phyloP scores from a whole-genome alignment of 169 alveolate species.

The Cryptosporidium felis region DNA sequence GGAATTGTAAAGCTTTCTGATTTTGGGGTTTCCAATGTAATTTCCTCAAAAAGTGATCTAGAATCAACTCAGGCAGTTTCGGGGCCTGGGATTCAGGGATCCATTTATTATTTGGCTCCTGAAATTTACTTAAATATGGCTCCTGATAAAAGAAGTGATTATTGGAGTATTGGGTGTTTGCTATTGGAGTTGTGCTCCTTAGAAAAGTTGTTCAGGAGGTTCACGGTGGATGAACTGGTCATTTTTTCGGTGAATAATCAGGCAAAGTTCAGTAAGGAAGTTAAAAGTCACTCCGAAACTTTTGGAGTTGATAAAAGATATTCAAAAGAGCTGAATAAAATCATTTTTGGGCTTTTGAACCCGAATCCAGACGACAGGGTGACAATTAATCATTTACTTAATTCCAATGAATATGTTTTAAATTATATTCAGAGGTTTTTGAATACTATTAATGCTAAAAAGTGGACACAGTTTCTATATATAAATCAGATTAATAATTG shows the following conservation, averaged over 20 bases:
- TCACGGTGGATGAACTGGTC: conserved; percentile 29
- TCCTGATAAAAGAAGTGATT: conserved; percentile 16
- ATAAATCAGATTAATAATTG: neutral
- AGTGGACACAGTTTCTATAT: conserved; percentile 21
- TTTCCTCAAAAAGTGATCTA: neutral
- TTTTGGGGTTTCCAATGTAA: conserved; percentile 49
- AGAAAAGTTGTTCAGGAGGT: conserved; percentile 19
- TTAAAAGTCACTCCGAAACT: conserved; percentile 5
- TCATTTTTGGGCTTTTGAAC: neutral
- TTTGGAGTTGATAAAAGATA: conserved; percentile 29
- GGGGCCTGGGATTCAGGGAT: neutral
- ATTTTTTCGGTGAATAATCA: conserved; percentile 26
- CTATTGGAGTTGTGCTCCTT: conserved; percentile 33
- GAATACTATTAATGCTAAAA: neutral
- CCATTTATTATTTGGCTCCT: conserved; percentile 52
- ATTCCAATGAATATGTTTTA: neutral
- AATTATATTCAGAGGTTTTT: conserved; percentile 1
- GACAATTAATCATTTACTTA: neutral
- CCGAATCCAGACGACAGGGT: conserved; percentile 32
- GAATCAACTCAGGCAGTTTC: neutral
- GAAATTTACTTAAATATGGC: conserved; percentile 29
- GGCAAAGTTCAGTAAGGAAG: neutral
- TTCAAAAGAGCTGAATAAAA: conserved; percentile 1
- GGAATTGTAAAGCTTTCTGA: conserved; percentile 53
- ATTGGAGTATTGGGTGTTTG: conserved; percentile 67